Evolutionary conservation across 164 flowering plant species (phyloP).

Genomic region (Paratinospora sagittata): DNA sequence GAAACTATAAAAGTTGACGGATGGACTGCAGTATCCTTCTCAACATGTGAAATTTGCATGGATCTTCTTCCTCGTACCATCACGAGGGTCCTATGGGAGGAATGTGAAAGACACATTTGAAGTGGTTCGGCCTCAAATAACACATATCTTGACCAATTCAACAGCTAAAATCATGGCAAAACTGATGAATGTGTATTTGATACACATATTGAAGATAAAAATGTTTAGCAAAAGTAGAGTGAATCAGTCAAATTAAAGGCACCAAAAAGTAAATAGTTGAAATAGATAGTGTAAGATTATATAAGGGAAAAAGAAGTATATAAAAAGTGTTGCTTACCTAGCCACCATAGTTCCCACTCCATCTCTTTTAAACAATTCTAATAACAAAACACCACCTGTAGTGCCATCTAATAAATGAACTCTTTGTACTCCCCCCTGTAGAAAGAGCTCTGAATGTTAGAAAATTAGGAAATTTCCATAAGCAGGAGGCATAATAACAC

Average conservation of each 20-base stretch:
- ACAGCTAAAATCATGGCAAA: neutral
- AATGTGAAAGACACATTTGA: neutral
- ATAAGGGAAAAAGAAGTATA: neutral
- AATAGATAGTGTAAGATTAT: neutral
- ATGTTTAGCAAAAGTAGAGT: neutral
- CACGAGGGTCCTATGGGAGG: neutral
- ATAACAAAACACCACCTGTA: constrained; percentile 60
- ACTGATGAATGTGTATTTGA: neutral
- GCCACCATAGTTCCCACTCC: constrained; percentile 99
- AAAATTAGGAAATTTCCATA: neutral
- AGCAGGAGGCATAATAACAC: neutral
- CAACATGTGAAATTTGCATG: neutral
- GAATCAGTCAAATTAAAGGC: neutral
- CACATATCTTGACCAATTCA: neutral
- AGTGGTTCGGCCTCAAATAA: neutral
- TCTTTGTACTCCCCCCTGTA: constrained; percentile 97
- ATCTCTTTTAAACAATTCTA: constrained; percentile 90
- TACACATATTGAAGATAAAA: neutral
- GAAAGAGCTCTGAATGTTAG: neutral
- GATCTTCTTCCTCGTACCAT: neutral
- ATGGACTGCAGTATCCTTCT: neutral
- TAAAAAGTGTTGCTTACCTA: constrained; percentile 41
- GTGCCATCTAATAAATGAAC: constrained; percentile 94
- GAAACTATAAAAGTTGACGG: neutral
- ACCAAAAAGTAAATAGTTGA: neutral